Evolutionary conservation across 306 rosid genomes (phyloP).

Genomic region (Quercus gilva): DNA sequence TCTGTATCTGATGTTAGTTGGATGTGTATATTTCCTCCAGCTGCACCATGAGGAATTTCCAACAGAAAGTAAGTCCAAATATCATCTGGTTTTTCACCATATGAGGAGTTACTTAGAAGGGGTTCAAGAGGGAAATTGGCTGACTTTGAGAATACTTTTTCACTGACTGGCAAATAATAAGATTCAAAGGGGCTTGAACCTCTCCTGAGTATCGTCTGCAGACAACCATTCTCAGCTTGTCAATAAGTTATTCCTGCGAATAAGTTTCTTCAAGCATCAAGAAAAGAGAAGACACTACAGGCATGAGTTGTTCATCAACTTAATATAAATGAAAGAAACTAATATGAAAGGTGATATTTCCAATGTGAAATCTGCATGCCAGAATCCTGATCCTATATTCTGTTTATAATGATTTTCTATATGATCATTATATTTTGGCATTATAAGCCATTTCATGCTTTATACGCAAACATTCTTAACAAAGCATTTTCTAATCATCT

Average conservation of each 20-base stretch:
- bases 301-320: slow-evolving; percentile 6
- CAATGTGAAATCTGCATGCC: slow-evolving; percentile 1
- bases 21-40: slow-evolving; percentile 80
- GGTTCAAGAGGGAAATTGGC: slow-evolving; percentile 82
- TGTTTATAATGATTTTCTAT: neutral
- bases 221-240: slow-evolving; percentile 57
- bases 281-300: slow-evolving; percentile 25
- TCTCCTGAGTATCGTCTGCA: slow-evolving; percentile 80
- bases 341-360: neutral
- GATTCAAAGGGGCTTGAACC: slow-evolving; percentile 66
- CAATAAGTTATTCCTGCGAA: slow-evolving; percentile 36
- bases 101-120: slow-evolving; percentile 52
- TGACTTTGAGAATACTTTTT: slow-evolving; percentile 35
- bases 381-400: neutral
- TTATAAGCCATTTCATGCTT: slow-evolving; percentile 2
- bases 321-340: slow-evolving; percentile 2
- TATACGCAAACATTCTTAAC: neutral
- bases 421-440: slow-evolving; percentile 7
- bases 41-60: slow-evolving; percentile 85
- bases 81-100: slow-evolving; percentile 35
- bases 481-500: slow-evolving; percentile 4
- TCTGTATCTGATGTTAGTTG: slow-evolving; percentile 50
- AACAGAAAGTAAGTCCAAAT: slow-evolving; percentile 76
- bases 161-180: slow-evolving; percentile 75
- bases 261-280: slow-evolving; percentile 46